Percentiles rank a stretch among this genome's conserved stretches.
Conservation (phyloP, 208 protist genomes). For the Leishmania guyanensis region DNA sequence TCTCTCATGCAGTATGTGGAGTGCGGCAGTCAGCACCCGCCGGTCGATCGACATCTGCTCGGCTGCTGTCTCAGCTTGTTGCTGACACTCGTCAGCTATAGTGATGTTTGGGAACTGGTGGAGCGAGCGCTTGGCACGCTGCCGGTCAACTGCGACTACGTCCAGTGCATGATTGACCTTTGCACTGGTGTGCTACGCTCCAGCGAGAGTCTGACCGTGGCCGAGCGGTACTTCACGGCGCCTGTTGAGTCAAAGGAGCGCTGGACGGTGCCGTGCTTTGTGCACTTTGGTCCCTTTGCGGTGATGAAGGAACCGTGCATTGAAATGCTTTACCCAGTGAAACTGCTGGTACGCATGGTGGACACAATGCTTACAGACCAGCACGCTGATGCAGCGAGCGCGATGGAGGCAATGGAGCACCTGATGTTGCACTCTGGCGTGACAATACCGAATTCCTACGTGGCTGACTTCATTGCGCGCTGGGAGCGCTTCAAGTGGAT, state of each 20-base stretch:
- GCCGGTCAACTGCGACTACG: slow-evolving; percentile 15
- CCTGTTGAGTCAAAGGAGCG: slow-evolving; percentile 2
- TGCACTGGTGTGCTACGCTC: slow-evolving; percentile 49
- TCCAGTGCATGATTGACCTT: slow-evolving; percentile 63
- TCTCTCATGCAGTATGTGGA: slow-evolving; percentile 47
- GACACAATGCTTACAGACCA: slow-evolving; percentile 19
- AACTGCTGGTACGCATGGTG: slow-evolving; percentile 40
- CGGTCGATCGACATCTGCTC: slow-evolving; percentile 52
- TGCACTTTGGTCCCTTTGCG: slow-evolving; percentile 35
- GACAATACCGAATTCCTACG: slow-evolving; percentile 33
- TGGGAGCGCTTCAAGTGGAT: slow-evolving; percentile 33
- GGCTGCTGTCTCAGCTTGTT: slow-evolving; percentile 56
- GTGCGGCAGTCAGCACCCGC: slow-evolving; percentile 19
- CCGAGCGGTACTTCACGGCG: slow-evolving; percentile 19
- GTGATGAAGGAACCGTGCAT: slow-evolving; percentile 39
- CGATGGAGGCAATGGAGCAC: slow-evolving; percentile 32
- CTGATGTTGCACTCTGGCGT: slow-evolving; percentile 37
- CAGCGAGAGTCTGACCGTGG: slow-evolving; percentile 25
- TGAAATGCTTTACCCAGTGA: slow-evolving; percentile 52
- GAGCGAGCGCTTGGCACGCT: slow-evolving; percentile 41
- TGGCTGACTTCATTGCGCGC: slow-evolving; percentile 36
- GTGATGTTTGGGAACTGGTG: slow-evolving; percentile 67
- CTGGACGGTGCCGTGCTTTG: slow-evolving; percentile 15
- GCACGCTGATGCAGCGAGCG: slow-evolving; percentile 20
- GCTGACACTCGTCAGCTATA: slow-evolving; percentile 56